Evolutionary conservation across 2,329 filamentous ascomycete genomes (phyloP).

Genomic region (Cadophora malorum): DNA sequence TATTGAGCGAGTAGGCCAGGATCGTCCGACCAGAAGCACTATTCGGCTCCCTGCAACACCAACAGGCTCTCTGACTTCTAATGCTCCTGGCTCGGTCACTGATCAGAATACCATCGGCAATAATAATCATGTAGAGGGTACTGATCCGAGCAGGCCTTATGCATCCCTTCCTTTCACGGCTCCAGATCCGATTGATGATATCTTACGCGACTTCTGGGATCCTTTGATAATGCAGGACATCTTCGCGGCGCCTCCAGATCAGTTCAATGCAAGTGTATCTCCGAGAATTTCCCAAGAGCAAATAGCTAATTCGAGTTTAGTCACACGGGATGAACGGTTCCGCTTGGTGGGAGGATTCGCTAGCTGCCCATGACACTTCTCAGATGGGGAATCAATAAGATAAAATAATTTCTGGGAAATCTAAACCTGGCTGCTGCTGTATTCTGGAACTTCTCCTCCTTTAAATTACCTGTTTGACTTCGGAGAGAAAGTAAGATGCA

Average conservation of each 20-base stretch:
- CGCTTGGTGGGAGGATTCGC: neutral
- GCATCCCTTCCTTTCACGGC: neutral
- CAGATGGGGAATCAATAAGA: neutral
- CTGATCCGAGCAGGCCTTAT: neutral
- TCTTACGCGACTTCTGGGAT: neutral
- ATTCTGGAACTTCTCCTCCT: no score
- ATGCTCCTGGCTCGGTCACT: neutral
- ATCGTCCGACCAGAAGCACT: neutral
- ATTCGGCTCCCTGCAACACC: constrained; percentile 4
- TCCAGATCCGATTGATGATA: neutral
- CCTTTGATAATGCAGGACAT: neutral
- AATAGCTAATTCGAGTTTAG: neutral
- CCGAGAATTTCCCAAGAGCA: neutral
- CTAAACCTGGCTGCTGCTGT: no score
- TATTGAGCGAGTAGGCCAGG: neutral
- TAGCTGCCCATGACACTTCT: neutral
- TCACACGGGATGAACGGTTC: neutral
- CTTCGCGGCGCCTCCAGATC: neutral
- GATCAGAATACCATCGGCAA: neutral
- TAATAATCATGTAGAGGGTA: neutral
- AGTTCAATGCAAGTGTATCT: neutral
- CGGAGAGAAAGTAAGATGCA: no score
- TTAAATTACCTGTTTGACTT: no score
- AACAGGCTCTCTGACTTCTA: neutral
- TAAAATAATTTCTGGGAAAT: neutral